These are phyloP conservation scores for Gloeopeniophorella convolvens DNA, from an alignment of 768 basidiomycete species.

Conservation along the genomic window DNA sequence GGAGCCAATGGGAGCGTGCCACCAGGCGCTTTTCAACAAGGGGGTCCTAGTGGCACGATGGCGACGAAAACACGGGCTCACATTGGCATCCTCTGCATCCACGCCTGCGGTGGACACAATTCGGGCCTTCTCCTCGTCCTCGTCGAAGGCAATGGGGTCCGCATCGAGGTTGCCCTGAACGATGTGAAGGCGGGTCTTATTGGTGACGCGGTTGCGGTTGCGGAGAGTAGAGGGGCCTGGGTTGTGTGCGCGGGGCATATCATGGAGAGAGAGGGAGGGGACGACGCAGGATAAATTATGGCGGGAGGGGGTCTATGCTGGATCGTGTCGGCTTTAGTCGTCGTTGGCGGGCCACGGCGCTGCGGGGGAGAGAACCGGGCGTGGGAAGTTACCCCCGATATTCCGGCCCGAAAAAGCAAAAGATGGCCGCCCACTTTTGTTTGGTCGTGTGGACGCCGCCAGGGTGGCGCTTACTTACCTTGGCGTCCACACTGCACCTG, in stretches of 20 bases:
- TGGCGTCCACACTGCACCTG: not conserved
- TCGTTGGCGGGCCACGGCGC: conserved; percentile 22
- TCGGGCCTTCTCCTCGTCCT: conserved; percentile 81
- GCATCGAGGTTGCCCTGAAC: conserved; percentile 75
- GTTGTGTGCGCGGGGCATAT: conserved; percentile 80
- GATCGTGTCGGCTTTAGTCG: conserved; percentile 20
- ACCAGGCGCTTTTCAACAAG: conserved; percentile 40
- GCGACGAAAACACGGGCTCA: conserved; percentile 42
- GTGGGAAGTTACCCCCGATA: conserved; percentile 20
- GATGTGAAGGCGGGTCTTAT: conserved; percentile 87
- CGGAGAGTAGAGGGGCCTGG: conserved; percentile 72
- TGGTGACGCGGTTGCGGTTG: conserved; percentile 87
- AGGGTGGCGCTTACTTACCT: conserved; percentile 19
- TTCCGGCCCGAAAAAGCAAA: conserved; percentile 19
- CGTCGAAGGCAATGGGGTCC: conserved; percentile 72
- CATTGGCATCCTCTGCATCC: conserved; percentile 90
- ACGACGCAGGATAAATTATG: conserved; percentile 24
- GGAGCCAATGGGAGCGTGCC: conserved; percentile 42
- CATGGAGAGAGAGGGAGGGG: conserved; percentile 53
- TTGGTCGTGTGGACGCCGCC: conserved; percentile 13
- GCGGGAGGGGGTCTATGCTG: conserved; percentile 17
- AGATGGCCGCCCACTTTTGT: conserved; percentile 16
- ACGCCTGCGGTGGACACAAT: conserved; percentile 80
- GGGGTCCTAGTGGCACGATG: conserved; percentile 32
- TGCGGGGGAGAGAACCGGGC: conserved; percentile 22